Evolutionary conservation across 1,139 yeast genomes (phyloP), one percentile per base, ranked within the genome.

Genomic region (Pneumocystis oryctolagi): DNA sequence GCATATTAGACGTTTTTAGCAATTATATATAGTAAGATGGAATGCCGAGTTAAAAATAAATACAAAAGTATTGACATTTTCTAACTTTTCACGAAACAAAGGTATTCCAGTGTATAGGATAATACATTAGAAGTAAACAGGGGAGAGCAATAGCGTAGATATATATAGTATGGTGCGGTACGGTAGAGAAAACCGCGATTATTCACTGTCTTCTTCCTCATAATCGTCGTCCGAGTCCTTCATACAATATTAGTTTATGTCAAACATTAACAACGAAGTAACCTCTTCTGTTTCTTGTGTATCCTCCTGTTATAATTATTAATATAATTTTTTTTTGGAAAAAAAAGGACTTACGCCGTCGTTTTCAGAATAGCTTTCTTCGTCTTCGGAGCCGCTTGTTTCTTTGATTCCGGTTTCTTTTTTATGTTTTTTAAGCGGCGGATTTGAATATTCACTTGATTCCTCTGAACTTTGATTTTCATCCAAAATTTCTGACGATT

Each of bases 251-350:
- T 47, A 47, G n/a, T 20, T 8, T 14, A 12, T 28, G 2, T 9
- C 2, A 25, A 47, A 12, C 16, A 8, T 9, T 25, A 5, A 5
- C 16, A 25, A 20, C 25, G 30, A 2, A 20, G 6, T 4, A 12
- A 47, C 55, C 31, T 47, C 55, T 47, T 47, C 55, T 14, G 55
- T 47, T 47, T 47, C 55, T 47, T 47, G 55, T 47, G 55, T 47
- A 47, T 47, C 55, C 6, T 42, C 55, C 55, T 47, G 20, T 25
- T 4, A 28, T 25, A 47, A 25, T 47, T 47, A 47, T 20, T 25
- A 39, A 39, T 14, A 14, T n/a, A 4, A n/a, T 12, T 20, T 25
- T 47, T 25, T 6, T 14, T 25, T 42, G 5, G 28, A 25, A 47
- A 37, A 37, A 37, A 47, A 25, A 9, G 3, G 14, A 25, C 31